phyloP scores from a whole-genome alignment of 352 stramenopile species.

The Lagenidium giganteum region DNA sequence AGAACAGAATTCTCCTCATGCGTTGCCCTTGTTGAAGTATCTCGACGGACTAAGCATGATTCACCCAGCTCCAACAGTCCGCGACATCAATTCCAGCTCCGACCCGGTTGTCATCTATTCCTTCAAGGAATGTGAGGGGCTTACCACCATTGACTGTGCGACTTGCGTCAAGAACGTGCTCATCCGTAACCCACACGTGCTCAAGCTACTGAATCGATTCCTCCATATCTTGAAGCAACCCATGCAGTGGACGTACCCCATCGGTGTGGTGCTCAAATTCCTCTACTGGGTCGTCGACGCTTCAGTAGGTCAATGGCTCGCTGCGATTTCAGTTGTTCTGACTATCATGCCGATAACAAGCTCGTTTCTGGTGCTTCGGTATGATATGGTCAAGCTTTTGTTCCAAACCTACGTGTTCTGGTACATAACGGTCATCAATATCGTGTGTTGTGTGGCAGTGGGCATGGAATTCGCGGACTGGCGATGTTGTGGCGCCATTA shows the following conservation, averaged over 20 bases:
- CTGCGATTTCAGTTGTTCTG: not conserved
- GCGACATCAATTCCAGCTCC: no score
- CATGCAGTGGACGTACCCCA: not conserved
- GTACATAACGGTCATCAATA: slow-evolving; percentile 6
- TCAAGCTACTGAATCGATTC: not conserved
- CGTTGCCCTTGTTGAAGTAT: no score
- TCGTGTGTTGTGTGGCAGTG: not conserved
- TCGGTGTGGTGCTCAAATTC: not conserved
- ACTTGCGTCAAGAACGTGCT: not conserved
- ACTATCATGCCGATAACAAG: not conserved
- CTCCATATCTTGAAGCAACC: not conserved
- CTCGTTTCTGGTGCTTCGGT: slow-evolving; percentile 1
- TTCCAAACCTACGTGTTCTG: slow-evolving; percentile 12
- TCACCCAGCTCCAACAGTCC: no score
- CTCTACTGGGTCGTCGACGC: not conserved
- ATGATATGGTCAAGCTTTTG: slow-evolving; percentile 7
- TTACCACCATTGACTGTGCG: slow-evolving; percentile 1
- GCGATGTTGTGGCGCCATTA: not conserved
- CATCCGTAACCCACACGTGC: not conserved
- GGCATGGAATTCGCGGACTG: not conserved
- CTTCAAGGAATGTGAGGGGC: no score
- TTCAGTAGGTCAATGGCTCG: no score
- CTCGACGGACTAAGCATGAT: no score
- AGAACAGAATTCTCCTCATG: no score
- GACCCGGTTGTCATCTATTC: no score